Evolutionary conservation across 495 filamentous ascomycete genomes (phyloP).

Genomic region (Daldinia vernicosa): DNA sequence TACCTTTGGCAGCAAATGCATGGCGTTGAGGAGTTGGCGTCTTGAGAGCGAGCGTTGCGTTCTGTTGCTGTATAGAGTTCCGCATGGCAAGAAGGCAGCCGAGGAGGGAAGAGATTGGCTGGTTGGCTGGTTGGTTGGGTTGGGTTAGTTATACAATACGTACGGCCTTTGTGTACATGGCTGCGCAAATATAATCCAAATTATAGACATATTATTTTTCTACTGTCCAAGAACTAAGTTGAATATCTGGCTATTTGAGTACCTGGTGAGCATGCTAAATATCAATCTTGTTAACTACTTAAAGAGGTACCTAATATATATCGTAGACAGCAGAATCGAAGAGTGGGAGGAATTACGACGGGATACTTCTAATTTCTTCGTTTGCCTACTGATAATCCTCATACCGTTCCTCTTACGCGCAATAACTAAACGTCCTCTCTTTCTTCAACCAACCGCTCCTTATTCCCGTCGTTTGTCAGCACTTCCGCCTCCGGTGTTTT

Average conservation of each 20-base stretch:
- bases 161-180: slow-evolving; percentile 6
- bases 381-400: not conserved
- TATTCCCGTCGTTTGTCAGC: not conserved
- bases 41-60: slow-evolving; percentile 23
- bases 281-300: no score
- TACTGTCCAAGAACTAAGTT: not conserved
- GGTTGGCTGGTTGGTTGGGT: not conserved
- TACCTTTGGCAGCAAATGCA: slow-evolving; percentile 21
- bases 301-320: no score
- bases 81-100: slow-evolving; percentile 1
- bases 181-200: not conserved
- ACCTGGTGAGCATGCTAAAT: not conserved
- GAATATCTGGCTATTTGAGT: not conserved
- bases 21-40: slow-evolving; percentile 38
- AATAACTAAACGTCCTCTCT: not conserved
- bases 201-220: slow-evolving; percentile 3
- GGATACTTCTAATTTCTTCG: not conserved
- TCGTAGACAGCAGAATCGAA: not conserved
- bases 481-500: not conserved
- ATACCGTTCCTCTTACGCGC: not conserved
- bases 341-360: not conserved
- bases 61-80: slow-evolving; percentile 23
- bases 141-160: not conserved
- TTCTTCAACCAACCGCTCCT: not conserved
- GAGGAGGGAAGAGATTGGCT: not conserved